Evolutionary conservation across 2,329 filamentous ascomycete species (phyloP).

Genomic region (Trichothecium sympodiale): DNA sequence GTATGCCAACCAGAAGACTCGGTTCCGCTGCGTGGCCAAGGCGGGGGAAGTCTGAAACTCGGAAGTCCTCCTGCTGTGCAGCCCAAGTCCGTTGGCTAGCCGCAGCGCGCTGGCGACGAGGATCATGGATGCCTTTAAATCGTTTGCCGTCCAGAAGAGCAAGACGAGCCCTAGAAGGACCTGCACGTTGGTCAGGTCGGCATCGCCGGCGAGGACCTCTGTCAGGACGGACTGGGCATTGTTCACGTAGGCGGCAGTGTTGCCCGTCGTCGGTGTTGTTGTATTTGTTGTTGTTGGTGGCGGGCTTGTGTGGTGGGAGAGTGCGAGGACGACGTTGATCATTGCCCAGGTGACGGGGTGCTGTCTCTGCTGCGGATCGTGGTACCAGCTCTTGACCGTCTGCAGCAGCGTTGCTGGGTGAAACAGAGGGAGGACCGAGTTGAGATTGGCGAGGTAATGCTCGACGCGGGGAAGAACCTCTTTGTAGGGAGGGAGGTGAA

Average conservation of each 20-base stretch:
- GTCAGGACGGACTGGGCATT: slow-evolving; percentile 16
- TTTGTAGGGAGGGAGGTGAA: slow-evolving; percentile 2
- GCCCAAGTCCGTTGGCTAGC: slow-evolving; percentile 14
- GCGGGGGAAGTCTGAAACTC: slow-evolving; percentile 9
- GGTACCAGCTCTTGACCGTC: slow-evolving; percentile 1
- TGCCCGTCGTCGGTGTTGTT: background rate
- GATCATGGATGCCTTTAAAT: slow-evolving; percentile 13
- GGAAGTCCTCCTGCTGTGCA: slow-evolving; percentile 12
- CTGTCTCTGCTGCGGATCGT: background rate
- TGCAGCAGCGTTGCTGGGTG: background rate
- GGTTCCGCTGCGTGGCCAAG: slow-evolving; percentile 10
- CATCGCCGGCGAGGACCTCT: slow-evolving; percentile 15
- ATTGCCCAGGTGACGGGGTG: background rate
- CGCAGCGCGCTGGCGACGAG: slow-evolving; percentile 17
- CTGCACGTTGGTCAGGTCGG: slow-evolving; percentile 16
- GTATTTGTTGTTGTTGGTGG: background rate
- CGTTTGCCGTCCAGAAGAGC: slow-evolving; percentile 12
- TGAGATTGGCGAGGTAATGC: slow-evolving; percentile 3
- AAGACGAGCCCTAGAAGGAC: slow-evolving; percentile 16
- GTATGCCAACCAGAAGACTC: slow-evolving; percentile 21
- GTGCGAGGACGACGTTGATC: slow-evolving; percentile 4
- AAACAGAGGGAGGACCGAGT: slow-evolving; percentile 4
- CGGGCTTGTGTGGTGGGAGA: slow-evolving; percentile 2
- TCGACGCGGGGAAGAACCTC: slow-evolving; percentile 1
- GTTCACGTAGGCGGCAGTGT: slow-evolving; percentile 8